These are phyloP conservation scores for Nyssa sinensis DNA, from an alignment of 148 eudicot genomes.

Conservation along the genomic window DNA sequence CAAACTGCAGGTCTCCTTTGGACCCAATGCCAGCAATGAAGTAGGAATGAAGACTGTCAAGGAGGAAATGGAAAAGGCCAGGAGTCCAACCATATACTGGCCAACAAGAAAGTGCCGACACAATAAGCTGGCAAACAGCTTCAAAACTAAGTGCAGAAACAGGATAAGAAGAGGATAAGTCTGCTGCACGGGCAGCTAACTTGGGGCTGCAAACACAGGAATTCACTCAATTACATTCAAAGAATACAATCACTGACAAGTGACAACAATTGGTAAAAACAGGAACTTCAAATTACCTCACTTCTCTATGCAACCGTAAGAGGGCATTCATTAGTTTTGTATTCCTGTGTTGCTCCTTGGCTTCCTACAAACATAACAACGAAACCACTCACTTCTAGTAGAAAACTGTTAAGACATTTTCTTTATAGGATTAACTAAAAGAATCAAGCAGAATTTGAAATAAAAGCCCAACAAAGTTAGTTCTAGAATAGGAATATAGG, in stretches of 20 bases:
- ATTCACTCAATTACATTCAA: background rate
- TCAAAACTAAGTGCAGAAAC: slow-evolving; percentile 73
- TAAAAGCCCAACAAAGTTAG: background rate
- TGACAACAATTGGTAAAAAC: background rate
- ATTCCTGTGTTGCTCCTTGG: slow-evolving; percentile 91
- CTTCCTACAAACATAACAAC: slow-evolving; percentile 49
- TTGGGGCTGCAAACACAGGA: slow-evolving; percentile 71
- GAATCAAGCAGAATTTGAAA: background rate
- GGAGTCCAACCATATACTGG: slow-evolving; percentile 96
- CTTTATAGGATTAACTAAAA: background rate
- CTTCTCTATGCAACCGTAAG: slow-evolving; percentile 80
- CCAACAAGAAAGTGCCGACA: slow-evolving; percentile 95
- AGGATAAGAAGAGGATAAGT: slow-evolving; percentile 71
- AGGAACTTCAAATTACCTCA: slow-evolving; percentile 50
- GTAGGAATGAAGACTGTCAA: slow-evolving; percentile 87
- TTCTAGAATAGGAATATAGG: background rate
- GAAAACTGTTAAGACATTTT: background rate
- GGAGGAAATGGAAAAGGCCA: slow-evolving; percentile 78
- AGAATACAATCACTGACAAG: background rate
- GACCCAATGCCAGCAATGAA: slow-evolving; percentile 77
- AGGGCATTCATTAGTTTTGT: slow-evolving; percentile 88
- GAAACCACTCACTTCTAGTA: background rate
- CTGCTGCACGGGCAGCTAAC: slow-evolving; percentile 77
- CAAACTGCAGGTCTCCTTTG: slow-evolving; percentile 90
- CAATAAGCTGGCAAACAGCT: slow-evolving; percentile 89